Base-by-base conservation (phyloP, 2,329 filamentous ascomycete genomes). In the Cladosporium oxysporum region DNA sequence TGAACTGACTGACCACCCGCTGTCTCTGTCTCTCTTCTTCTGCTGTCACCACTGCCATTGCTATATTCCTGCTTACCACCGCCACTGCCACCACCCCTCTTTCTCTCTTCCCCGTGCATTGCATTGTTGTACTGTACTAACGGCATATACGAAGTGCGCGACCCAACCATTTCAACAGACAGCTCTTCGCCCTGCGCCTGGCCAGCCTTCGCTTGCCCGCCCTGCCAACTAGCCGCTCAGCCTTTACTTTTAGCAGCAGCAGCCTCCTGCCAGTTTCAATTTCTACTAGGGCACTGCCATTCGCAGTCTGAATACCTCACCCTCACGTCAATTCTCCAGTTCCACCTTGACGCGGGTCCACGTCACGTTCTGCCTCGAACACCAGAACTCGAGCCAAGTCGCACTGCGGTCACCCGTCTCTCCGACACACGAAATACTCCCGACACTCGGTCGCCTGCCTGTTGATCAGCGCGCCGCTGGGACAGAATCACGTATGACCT, bases 141-240 rank as follows among this genome's bases (percentile, higher is more conserved):
- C 41, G 41, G 7, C 41, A 47, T 47, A 21, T 11, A 21, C 41
- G 4, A 21, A 47, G n/a, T 47, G 41, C 41, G 41, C n/a, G n/a
- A 47, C 26, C 10, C 50, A 18, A 31, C 29, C 50, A n/a, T 31
- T 53, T 23, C 18, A 55, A 12, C 52, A 33, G 28, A 12, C 52
- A 33, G 28, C 26, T 18, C 23, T 21, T 29, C 14, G 52, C 52
- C 52, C 52, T 55, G 52, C 52, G 52, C 29, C 52, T 55, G 52
- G 52, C 52, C 52, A 55, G 52, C 52, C 52, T 47, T 47, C 41
- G 41, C 41, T 55, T 21, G 52, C 28, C 28, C 52, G 28, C 52
- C 52, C 52, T 31, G 31, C 52, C 29, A 55, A 31, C 52, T 55
- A 55, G 52, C 52, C 29, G 52, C 52, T 55, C 52, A 31, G 52